Evolutionary conservation across 352 stramenopile genomes (phyloP), one percentile per base, ranked within the genome.

Genomic region (Peronospora tabacina): DNA sequence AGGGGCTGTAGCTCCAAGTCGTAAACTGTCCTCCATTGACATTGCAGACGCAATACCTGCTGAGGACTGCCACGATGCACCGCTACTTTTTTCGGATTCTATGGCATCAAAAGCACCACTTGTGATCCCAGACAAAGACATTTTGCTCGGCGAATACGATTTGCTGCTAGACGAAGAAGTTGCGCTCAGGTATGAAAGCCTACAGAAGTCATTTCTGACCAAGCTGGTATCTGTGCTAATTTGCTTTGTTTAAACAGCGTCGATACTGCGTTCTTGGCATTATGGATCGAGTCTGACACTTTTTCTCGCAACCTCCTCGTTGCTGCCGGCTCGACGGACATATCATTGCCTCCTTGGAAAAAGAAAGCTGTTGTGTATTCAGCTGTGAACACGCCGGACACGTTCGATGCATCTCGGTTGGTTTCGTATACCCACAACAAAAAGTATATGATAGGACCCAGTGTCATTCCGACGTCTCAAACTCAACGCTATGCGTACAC

Each of bases 361-460:
- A 65, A 67, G 28, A 57, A 63, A 16, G 36, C 63, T 3, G 32
- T 68, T 13, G 62, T 55, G 9, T 87, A 87, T 58, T 79, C 76
- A 13, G 73, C 75, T 4, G 64, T 88, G 2, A 53, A 38, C 7
- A 84, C 66, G 7, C 44, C 70, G 1, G 80, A 91, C 30, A 79
- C 43, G 5, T 90, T 92, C 42, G 60, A 88, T 42, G 75, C 58
- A 15, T 68, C 66, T 42, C 70, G 83, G 0, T 43, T 58, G 6
- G 72, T 90, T 1, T 66, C 61, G 4, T 90, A 83, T 48, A 79
- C 58, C 0, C 80, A 90, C 70, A 89, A 94, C 68, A 94, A 94
- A 54, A 91, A 94, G 56, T 92, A 92, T 52, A 87, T 94, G 59
- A 75, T 94, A 13, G 82, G 82, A 0, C 80, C 82, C 0, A 87